These are phyloP conservation scores for Stenocarpella maydis DNA, from an alignment of 2,329 filamentous ascomycete genomes.

Conservation along the genomic window DNA sequence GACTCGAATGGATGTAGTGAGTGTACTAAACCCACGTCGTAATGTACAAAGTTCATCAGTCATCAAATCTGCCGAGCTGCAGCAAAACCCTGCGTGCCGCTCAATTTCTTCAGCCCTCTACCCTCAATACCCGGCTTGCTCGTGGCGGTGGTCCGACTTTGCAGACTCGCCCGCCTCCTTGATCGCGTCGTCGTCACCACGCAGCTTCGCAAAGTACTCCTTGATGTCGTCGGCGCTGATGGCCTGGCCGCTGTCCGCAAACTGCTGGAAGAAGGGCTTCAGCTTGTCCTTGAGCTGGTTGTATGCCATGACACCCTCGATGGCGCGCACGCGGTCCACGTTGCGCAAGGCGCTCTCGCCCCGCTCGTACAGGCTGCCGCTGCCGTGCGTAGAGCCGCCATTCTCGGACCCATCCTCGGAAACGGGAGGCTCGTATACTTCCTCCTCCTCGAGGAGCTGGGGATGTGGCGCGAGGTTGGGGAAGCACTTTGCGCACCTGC, in stretches of 20 bases:
- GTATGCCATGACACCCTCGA: constrained; percentile 98
- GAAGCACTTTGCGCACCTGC: constrained; percentile 85
- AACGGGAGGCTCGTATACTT: constrained; percentile 89
- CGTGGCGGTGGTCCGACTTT: constrained; percentile 52
- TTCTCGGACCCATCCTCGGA: constrained; percentile 70
- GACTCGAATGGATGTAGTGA: neutral
- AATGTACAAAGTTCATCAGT: constrained; percentile 32
- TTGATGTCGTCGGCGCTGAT: constrained; percentile 97
- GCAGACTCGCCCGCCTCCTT: constrained; percentile 66
- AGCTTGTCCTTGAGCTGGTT: constrained; percentile 95
- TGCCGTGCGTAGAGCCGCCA: constrained; percentile 69
- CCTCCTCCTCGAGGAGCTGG: constrained; percentile 92
- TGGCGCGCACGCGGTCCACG: constrained; percentile 90
- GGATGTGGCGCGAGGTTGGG: constrained; percentile 73
- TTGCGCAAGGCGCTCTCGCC: constrained; percentile 92
- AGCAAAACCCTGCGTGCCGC: neutral
- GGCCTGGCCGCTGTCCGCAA: constrained; percentile 87
- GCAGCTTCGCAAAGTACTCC: constrained; percentile 90
- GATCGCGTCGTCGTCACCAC: constrained; percentile 84
- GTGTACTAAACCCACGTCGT: neutral
- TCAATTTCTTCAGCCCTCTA: neutral
- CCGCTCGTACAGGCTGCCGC: constrained; percentile 85
- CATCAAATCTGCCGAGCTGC: constrained; percentile 1
- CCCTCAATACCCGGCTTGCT: constrained; percentile 62
- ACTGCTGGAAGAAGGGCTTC: constrained; percentile 93